Conservation (phyloP, 495 filamentous ascomycete species). For the Daldinia loculata region DNA sequence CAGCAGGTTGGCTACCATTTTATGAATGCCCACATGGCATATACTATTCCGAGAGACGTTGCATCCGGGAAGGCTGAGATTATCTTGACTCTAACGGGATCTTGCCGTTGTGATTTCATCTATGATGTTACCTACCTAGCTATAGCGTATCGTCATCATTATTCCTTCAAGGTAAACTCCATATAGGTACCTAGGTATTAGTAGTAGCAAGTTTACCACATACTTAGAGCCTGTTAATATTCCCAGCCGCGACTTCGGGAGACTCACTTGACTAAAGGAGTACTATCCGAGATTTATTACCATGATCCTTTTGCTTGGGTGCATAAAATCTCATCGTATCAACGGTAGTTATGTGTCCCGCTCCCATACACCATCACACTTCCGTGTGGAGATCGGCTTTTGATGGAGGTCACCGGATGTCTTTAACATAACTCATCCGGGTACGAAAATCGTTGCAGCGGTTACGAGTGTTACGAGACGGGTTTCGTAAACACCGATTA, state of each 20-base stretch:
- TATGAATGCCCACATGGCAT: not conserved
- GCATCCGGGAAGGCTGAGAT: not conserved
- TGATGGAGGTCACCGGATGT: not conserved
- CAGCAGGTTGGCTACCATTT: not conserved
- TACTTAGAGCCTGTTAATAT: not conserved
- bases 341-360: not conserved
- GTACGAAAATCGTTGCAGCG: not conserved
- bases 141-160: conserved; percentile 2
- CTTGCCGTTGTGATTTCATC: conserved; percentile 5
- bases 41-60: not conserved
- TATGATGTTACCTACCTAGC: conserved; percentile 1
- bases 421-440: not conserved
- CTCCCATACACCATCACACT: not conserved
- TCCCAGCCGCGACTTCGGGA: not conserved
- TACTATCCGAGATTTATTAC: not conserved
- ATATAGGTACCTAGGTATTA: not conserved
- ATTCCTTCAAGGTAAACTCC: not conserved
- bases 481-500: not conserved
- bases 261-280: not conserved
- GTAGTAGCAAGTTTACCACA: not conserved
- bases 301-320: not conserved
- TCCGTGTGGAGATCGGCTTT: not conserved
- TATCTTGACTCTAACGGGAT: not conserved
- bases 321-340: not conserved
- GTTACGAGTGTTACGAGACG: not conserved